Evolutionary conservation across 441 rosid species (phyloP), one percentile per base, ranked within the genome.

Genomic region (Pelargonium cotyledonis): DNA sequence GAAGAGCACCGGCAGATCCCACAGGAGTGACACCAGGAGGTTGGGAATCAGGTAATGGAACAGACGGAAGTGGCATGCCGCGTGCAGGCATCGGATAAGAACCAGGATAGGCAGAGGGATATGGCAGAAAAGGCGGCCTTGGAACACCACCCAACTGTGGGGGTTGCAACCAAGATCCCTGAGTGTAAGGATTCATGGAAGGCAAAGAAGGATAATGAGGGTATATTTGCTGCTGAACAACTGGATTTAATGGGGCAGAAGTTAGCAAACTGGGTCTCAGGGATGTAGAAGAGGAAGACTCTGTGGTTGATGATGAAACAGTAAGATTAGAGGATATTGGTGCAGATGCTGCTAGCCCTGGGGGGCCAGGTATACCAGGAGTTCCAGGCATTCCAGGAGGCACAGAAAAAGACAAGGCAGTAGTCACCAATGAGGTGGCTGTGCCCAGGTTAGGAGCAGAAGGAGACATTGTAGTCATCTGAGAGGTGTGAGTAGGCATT

Each of bases 151-250:
- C 88, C 80, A 85, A 78, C 69, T 79, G 89, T 29, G 89, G 95
- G 73, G 88, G 94, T 69, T 84, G 97, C 84, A 86, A 73, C 97
- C 97, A 88, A 70, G 72, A 82, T 68, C 89, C 92, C 70, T 83
- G 96, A 47, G 88, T 87, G 47, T 82, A 68, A 78, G 84, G 82
- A 79, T 79, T 83, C 80, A 88, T 78, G 70, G 85, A 35, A 78
- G 95, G 89, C 60, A 83, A 60, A 57, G 90, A 75, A 68, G 88
- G 82, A 79, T 83, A 85, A 58, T 88, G 75, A 70, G 89, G 85
- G 75, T 83, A 85, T 40, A 82, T 72, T 75, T 88, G 94, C 35
- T 81, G 89, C 80, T 82, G 95, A 77, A 78, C 68, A 49, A 73
- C 78, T 68, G 81, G 82, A 80, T 75, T 85, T 71, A 83, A 73